Conservation (phyloP, 495 filamentous ascomycete genomes). For the Penicillium ucsense region DNA sequence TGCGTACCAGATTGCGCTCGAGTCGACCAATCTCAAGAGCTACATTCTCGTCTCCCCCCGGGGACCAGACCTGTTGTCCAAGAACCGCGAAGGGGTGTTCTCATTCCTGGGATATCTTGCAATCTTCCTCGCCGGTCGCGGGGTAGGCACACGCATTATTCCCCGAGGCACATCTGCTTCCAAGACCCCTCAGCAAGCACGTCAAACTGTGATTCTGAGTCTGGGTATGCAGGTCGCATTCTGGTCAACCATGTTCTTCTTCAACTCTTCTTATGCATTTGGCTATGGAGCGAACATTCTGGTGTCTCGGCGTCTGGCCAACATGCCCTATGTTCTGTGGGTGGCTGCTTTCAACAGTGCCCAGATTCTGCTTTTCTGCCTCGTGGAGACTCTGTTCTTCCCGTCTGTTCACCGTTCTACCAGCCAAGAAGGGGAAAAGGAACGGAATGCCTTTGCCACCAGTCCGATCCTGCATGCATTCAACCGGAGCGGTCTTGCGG, state of each 20-base stretch:
- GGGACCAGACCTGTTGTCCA: conserved; percentile 59
- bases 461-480: conserved; percentile 71
- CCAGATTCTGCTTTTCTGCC: conserved; percentile 68
- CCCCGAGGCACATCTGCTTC: conserved; percentile 42
- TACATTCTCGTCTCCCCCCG: conserved; percentile 82
- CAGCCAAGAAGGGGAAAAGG: conserved; percentile 33
- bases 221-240: conserved; percentile 49
- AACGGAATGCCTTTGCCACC: conserved; percentile 59
- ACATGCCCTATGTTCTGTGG: conserved; percentile 91
- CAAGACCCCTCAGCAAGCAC: conserved; percentile 29
- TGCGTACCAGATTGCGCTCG: conserved; percentile 64
- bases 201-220: conserved; percentile 46
- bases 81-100: conserved; percentile 89
- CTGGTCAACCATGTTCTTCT: conserved; percentile 59
- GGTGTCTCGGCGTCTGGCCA: conserved; percentile 84
- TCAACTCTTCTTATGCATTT: conserved; percentile 55
- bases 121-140: conserved; percentile 87
- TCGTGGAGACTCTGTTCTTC: conserved; percentile 69
- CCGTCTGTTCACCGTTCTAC: conserved; percentile 52
- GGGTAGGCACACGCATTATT: conserved; percentile 67
- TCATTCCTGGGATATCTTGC: conserved; percentile 90
- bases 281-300: conserved; percentile 53
- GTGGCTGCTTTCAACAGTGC: conserved; percentile 75
- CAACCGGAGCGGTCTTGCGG: conserved; percentile 76
- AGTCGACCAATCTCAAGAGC: conserved; percentile 65